Percentiles rank a stretch among this genome's conserved stretches.
phyloP scores from a whole-genome alignment of 2,329 filamentous ascomycete genomes.

The Fusarium lateritium region DNA sequence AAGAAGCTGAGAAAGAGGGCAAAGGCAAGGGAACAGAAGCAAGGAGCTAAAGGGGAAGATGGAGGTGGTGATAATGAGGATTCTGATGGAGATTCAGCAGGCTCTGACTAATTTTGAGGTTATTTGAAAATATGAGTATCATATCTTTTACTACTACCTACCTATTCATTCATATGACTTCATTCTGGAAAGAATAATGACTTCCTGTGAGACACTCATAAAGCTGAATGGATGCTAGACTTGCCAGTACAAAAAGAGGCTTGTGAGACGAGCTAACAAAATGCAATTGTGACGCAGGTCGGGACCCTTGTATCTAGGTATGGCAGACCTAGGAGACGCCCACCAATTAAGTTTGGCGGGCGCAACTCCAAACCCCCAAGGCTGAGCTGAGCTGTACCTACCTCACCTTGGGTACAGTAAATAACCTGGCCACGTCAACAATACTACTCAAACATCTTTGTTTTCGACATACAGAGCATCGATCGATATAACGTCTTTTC shows the following conservation, averaged over 20 bases:
- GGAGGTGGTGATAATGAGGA: conserved; percentile 41
- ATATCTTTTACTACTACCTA: neutral
- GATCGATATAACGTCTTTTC: neutral
- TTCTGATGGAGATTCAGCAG: conserved; percentile 30
- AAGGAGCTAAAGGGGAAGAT: conserved; percentile 45
- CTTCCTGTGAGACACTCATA: too few species aligned
- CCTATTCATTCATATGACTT: too few species aligned
- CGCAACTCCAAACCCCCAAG: conserved; percentile 33
- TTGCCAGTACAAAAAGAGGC: neutral
- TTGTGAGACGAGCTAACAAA: conserved; percentile 7
- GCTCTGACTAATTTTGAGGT: conserved; percentile 27
- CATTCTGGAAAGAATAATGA: too few species aligned
- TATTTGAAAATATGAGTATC: neutral
- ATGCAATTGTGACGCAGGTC: conserved; percentile 17
- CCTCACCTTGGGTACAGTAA: neutral
- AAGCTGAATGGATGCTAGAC: too few species aligned
- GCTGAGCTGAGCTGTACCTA: conserved; percentile 26
- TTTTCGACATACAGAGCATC: neutral
- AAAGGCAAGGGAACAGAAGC: conserved; percentile 70
- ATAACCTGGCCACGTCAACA: conserved; percentile 32
- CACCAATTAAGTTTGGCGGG: conserved; percentile 45
- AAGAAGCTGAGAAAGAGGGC: conserved; percentile 72
- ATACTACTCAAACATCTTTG: conserved; percentile 25
- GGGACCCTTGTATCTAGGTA: conserved; percentile 11
- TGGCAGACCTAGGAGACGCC: conserved; percentile 17